Base-by-base conservation (phyloP, 768 basidiomycete species). In the Pholiota microspora region DNA sequence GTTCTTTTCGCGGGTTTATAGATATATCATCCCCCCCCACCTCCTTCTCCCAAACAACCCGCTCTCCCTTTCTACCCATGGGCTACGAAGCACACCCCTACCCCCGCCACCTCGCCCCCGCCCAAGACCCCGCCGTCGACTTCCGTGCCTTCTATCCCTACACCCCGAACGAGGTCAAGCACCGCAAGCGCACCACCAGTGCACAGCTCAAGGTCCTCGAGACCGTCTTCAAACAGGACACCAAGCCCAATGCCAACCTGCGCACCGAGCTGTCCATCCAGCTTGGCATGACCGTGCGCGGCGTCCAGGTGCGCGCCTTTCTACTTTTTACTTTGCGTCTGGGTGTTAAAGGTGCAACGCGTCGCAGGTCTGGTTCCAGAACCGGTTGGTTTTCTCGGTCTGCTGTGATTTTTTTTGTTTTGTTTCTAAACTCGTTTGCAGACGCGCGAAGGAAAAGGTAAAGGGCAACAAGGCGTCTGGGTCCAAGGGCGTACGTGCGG, bases 81-180 rank as follows among this genome's bases (percentile, higher is more conserved):
- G 66, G 64, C 60, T 66, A 64, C 66, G 62, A 64, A 58, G 73
- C 77, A 67, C 74, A 77, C 45, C 54, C 57, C 55, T 64, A 64
- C 73, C 73, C 60, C 72, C 77, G 69, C 69, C 77, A 66, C 77
- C 74, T 59, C 77, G 74, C 63, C 54, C 63, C 73, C 73, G 67
- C 76, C 72, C 72, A 76, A 51, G 88, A 89, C 75, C 84, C 86
- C 61, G 73, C 82, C 47, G 84, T 86, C 69, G 88, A 90, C 78
- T 87, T 89, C 67, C 84, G 87, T 64, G 85, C 88, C 36, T 92
- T 92, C 75, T 91, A 87, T 62, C 86, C 89, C n/a, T 93, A 90
- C 72, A 84, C 86, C 49, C 91, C 91, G 53, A 92, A 91, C 73
- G 88, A 95, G 75, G 91, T 97, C 74, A 96, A 96, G 75, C 94